Conservation (phyloP, 2,329 filamentous ascomycete genomes). For the Pseudogymnoascus sp. region DNA sequence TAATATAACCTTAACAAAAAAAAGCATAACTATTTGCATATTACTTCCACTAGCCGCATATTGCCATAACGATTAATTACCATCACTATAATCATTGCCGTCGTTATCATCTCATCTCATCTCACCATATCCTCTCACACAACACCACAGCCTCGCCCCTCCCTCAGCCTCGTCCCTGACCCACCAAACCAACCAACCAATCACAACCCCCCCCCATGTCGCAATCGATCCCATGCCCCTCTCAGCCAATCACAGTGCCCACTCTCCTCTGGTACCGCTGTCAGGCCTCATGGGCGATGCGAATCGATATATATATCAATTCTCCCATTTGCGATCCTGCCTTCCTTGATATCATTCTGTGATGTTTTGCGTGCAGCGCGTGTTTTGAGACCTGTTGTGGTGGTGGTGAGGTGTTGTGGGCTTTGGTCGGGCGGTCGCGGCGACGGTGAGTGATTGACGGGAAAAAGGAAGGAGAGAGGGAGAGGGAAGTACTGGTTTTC, state of each 20-base stretch:
- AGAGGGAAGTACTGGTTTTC: not conserved
- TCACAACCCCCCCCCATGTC: not conserved
- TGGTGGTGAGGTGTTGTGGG: not conserved
- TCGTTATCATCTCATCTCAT: too few relatives aligned
- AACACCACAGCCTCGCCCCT: not conserved
- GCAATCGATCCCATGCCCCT: not conserved
- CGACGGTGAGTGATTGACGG: not conserved
- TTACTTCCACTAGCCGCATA: too few relatives aligned
- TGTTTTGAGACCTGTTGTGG: not conserved
- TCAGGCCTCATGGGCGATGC: not conserved
- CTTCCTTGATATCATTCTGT: not conserved
- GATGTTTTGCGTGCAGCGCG: not conserved
- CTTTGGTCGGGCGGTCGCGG: not conserved
- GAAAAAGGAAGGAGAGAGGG: not conserved
- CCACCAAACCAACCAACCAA: not conserved
- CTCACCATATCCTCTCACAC: too few relatives aligned
- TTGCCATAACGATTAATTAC: too few relatives aligned
- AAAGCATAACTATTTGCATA: too few relatives aligned
- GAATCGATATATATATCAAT: constrained; percentile 1
- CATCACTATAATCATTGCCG: too few relatives aligned
- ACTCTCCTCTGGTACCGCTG: not conserved
- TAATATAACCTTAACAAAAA: too few relatives aligned
- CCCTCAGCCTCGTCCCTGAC: not conserved
- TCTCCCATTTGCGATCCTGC: not conserved
- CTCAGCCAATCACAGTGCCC: not conserved